A percentile compares a stretch with the other conserved stretches of the same genome.
Evolutionary conservation across 2,329 filamentous ascomycete genomes (phyloP).

Genomic region (Pyricularia pennisetigena): DNA sequence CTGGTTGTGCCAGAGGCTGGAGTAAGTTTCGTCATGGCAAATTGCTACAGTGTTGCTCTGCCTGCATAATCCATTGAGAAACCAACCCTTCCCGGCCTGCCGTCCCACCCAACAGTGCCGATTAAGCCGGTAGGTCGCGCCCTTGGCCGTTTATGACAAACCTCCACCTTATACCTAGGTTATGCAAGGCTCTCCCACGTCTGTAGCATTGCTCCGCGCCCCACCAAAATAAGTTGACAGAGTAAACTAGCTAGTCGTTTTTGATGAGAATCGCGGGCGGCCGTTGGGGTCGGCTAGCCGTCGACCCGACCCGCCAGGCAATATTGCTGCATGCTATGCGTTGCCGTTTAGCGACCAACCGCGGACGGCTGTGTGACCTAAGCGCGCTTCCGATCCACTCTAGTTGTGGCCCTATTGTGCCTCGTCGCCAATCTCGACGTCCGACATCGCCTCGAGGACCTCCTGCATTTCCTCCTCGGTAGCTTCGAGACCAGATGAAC

Average conservation of each 20-base stretch:
- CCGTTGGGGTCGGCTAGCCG: neutral
- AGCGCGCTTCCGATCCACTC: neutral
- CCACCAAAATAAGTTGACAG: neutral
- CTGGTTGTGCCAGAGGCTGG: too few species aligned
- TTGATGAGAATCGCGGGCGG: neutral
- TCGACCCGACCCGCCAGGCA: neutral
- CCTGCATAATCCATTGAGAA: neutral
- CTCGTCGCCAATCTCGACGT: neutral
- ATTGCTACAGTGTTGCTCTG: neutral
- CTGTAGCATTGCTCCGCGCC: neutral
- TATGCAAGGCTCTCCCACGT: neutral
- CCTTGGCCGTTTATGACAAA: neutral
- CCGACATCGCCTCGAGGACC: constrained; percentile 27
- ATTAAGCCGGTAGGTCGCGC: neutral
- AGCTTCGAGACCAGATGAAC: constrained; percentile 54
- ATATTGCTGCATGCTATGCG: neutral
- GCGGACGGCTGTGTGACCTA: neutral
- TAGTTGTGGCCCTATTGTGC: neutral
- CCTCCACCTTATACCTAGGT: neutral
- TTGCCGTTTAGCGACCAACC: neutral
- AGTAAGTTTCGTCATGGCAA: neutral
- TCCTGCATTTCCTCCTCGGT: constrained; percentile 52
- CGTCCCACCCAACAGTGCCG: neutral
- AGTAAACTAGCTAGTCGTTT: neutral
- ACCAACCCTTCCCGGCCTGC: neutral